A percentile compares a stretch with the other conserved stretches of the same genome.
Evolutionary conservation across 2,329 filamentous ascomycete genomes (phyloP).

Genomic region (Escovopsis sp.): DNA sequence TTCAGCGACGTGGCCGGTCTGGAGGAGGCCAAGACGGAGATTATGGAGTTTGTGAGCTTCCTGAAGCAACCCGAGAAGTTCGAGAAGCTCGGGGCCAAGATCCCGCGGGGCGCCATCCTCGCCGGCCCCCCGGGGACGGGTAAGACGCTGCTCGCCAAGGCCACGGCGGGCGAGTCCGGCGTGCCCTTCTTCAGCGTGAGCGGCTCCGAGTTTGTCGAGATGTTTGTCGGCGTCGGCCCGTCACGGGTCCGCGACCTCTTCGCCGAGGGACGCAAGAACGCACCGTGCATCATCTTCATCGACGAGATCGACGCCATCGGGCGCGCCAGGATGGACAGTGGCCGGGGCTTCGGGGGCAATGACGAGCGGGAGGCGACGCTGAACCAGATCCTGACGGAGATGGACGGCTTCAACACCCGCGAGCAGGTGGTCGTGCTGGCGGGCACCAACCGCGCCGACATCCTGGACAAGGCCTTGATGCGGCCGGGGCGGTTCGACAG

Average conservation of each 20-base stretch:
- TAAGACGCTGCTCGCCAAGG: conserved; percentile 95
- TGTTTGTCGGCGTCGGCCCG: conserved; percentile 98
- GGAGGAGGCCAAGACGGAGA: conserved; percentile 95
- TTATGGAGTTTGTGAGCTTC: conserved; percentile 99
- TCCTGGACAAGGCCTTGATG: conserved; percentile 91
- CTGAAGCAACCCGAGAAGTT: conserved; percentile 86
- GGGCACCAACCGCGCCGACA: conserved; percentile 88
- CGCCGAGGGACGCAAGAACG: conserved; percentile 84
- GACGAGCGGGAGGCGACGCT: conserved; percentile 94
- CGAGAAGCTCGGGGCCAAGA: conserved; percentile 90
- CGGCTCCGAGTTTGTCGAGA: conserved; percentile 97
- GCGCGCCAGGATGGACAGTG: conserved; percentile 70
- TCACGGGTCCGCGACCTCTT: conserved; percentile 93
- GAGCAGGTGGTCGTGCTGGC: conserved; percentile 95
- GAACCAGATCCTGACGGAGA: conserved; percentile 96
- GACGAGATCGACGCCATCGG: conserved; percentile 98
- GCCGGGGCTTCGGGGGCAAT: conserved; percentile 63
- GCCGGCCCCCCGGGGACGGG: conserved; percentile 96
- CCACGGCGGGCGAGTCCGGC: conserved; percentile 88
- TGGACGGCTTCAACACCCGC: conserved; percentile 97
- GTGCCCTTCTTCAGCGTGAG: conserved; percentile 98
- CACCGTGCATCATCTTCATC: conserved; percentile 98
- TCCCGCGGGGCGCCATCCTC: conserved; percentile 88
- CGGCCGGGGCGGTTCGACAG: conserved; percentile 92
- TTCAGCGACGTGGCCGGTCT: conserved; percentile 94